Base-by-base conservation (phyloP, 2,329 filamentous ascomycete species). In the Sporothrix sp. region DNA sequence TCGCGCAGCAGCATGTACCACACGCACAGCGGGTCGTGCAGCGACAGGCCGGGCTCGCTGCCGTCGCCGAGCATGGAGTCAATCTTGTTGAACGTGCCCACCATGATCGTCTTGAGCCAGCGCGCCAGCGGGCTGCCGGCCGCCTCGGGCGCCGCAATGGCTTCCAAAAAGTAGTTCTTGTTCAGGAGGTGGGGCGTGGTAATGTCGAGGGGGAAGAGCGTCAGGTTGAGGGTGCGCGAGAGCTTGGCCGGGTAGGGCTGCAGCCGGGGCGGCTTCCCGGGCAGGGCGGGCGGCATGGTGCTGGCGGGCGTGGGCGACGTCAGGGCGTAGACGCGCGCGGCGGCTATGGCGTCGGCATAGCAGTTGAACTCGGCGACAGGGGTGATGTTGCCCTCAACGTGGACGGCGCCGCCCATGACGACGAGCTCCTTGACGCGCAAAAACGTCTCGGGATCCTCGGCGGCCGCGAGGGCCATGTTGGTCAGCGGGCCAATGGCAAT, bases 321-420 rank as follows among this genome's bases (percentile, higher is more conserved):
- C 55, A 93, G 71, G 7, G 87, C 85, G 61, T 84, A 90, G 16
- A 93, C 77, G 13, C 85, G 76, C 10, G 87, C 86, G 0, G 85
- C 79, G 25, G 87, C 85, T 36, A 87, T 76, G 18, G 85, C 75
- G 64, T 98, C 94, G 52, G 93, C 90, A 62, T 88, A 95, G 52
- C 85, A 85, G 71, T 98, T 98, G 77, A 98, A 98, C 65, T 98
- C 93, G 56, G 87, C 88, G 11, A 84, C 79, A 2, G 93, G 91
- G 40, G 81, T 82, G 61, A 87, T 81, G 66, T 98, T 98, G 58
- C 93, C 93, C 46, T 82, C 76, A 39, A 81, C 70, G 53, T 85
- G 75, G 49, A 98, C 78, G 21, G 87, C 83, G 53, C 93, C 93
- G 53, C 91, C n/a, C 93, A 98, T 98, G 42, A 96, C 86, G 4